These are phyloP conservation scores for Echinochloa phyllopogon DNA, from an alignment of 176 grass and related monocot genomes.

Conservation along the genomic window DNA sequence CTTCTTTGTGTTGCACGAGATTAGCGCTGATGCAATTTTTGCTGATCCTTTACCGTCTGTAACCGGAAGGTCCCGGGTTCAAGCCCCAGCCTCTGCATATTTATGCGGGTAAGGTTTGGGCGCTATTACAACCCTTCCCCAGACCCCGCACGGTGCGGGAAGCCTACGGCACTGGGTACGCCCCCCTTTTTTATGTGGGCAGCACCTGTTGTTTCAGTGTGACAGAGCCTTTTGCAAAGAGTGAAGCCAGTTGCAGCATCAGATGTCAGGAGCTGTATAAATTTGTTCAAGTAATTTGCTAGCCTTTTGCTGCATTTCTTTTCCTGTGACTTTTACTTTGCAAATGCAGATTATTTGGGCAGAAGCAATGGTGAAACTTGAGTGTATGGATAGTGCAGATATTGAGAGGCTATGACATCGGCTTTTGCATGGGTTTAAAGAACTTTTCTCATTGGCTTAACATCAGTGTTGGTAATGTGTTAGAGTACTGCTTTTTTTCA, in stretches of 20 bases:
- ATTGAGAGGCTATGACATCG: slow-evolving; percentile 88
- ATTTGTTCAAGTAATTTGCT: slow-evolving; percentile 25
- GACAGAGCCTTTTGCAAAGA: slow-evolving; percentile 64
- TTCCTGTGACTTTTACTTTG: slow-evolving; percentile 11
- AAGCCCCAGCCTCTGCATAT: too few species aligned
- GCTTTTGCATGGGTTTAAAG: slow-evolving; percentile 87
- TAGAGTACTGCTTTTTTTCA: too few species aligned
- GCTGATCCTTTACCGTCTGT: slow-evolving; percentile 32
- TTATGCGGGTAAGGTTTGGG: too few species aligned
- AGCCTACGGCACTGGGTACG: too few species aligned
- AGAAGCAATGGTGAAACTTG: slow-evolving; percentile 87
- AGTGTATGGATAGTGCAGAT: slow-evolving; percentile 81
- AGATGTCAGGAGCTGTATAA: slow-evolving; percentile 56
- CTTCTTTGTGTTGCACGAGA: slow-evolving; percentile 16
- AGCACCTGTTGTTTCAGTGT: slow-evolving; percentile 91
- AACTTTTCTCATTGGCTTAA: slow-evolving; percentile 89
- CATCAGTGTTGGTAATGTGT: slow-evolving; percentile 31
- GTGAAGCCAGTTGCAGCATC: slow-evolving; percentile 81
- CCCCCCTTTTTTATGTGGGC: too few species aligned
- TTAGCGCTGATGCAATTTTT: slow-evolving; percentile 6
- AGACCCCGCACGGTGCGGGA: too few species aligned
- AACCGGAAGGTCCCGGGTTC: too few species aligned
- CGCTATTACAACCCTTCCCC: too few species aligned
- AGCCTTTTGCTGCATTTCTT: slow-evolving; percentile 5
- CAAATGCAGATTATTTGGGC: slow-evolving; percentile 81